Base-by-base conservation (phyloP, 371 early-diverging fungal species). In the Mucor plumbeus region DNA sequence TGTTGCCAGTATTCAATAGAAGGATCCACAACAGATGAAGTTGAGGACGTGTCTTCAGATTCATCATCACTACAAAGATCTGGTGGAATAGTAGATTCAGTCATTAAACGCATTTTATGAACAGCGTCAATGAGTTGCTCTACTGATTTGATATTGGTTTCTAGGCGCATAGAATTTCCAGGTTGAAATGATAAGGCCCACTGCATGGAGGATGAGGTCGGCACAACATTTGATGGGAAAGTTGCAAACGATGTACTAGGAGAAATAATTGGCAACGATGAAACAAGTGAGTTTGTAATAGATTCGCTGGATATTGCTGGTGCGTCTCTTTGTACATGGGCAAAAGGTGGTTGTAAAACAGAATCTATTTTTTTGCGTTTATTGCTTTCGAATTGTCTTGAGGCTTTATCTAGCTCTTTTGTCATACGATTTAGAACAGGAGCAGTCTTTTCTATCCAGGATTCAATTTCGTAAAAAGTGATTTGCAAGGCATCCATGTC, bases 41-140 rank as follows among this genome's bases (percentile, higher is more conserved):
- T 31, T 4, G 62, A 70, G 9, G 40, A 43, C 3, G 48, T 21
- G 4, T 31, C 44, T 21, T 62, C 68, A 39, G 47, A 47, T 15
- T 65, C 70, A 11, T 65, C 70, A 40, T 59, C 59, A 14, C 64
- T n/a, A 31, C 19, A 31, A 38, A 26, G 9, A n/a, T 44, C 47
- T 55, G 67, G 43, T 10, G 62, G 33, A 14, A 34, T 13, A 13
- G 40, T 21, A 19, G 71, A 50, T 41, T 72, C 76, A 11, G 79
- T 71, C 38, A 83, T 62, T 0, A 75, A 36, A 17, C 63, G 63
- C 38, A 83, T 80, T 43, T 78, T 78, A 48, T 78, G 73, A 5
- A 83, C 80, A 35, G 83, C 83, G n/a, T 83, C 83, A 11, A 83
- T 77, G 1, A 83, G 61, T 43, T 83, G 83, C 26, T 83, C 83